These are phyloP conservation scores for Daldinia decipiens DNA, from an alignment of 495 filamentous ascomycete genomes.

Conservation along the genomic window DNA sequence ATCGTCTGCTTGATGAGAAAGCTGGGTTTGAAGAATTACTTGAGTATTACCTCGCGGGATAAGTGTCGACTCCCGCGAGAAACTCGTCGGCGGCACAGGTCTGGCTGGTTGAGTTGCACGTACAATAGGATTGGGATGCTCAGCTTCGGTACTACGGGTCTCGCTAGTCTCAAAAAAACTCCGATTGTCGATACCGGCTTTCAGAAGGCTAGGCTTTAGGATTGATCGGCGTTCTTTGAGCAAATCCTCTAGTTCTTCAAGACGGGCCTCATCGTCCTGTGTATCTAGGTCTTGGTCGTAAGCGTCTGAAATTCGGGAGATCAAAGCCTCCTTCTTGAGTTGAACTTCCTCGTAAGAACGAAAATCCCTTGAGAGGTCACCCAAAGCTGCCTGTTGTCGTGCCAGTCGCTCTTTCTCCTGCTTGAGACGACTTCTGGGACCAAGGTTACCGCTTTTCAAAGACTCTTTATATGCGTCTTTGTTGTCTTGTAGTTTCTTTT, in stretches of 20 bases:
- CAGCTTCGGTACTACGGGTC: conserved; percentile 1
- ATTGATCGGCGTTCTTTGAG: conserved; percentile 46
- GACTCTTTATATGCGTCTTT: conserved; percentile 49
- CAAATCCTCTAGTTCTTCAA: conserved; percentile 49
- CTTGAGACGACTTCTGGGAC: conserved; percentile 50
- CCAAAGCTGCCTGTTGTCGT: conserved; percentile 49
- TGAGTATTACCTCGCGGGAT: conserved; percentile 55
- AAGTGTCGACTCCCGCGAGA: conserved; percentile 43
- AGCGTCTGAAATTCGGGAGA: conserved; percentile 50
- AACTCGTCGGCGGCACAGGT: conserved; percentile 18
- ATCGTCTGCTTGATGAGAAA: conserved; percentile 35
- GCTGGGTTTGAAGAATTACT: conserved; percentile 61
- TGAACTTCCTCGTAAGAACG: conserved; percentile 46
- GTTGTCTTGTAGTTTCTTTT: conserved; percentile 47
- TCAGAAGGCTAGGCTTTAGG: conserved; percentile 46
- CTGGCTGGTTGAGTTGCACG: conserved; percentile 42
- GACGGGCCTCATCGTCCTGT: conserved; percentile 50
- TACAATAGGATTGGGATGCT: conserved; percentile 35
- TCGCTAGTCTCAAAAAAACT: conserved; percentile 41
- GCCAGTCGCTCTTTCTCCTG: conserved; percentile 48
- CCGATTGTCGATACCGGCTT: conserved; percentile 52
- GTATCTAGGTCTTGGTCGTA: conserved; percentile 54
- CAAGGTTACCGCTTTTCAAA: conserved; percentile 45
- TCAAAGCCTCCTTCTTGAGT: conserved; percentile 48
- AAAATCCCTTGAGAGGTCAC: conserved; percentile 45